Evolutionary conservation across 495 filamentous ascomycete genomes (phyloP), one percentile per base, ranked within the genome.

Genomic region (Articulospora tetracladia): DNA sequence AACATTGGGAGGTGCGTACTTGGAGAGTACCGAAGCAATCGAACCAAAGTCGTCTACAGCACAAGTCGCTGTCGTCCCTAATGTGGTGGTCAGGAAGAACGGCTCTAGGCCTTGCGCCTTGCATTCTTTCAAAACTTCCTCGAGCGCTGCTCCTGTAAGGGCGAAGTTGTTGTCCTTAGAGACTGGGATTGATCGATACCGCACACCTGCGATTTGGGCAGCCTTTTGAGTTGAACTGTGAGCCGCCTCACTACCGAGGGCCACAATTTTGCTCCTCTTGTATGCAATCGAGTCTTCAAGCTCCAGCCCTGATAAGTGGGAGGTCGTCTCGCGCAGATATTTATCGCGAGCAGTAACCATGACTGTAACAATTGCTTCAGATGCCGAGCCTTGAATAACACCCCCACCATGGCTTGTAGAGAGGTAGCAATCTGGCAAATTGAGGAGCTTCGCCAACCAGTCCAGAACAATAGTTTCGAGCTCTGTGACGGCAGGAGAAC

Each of bases 381-480:
- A 91, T 2, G 94, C 93, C 26, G 88, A 94, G 60, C 93, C 92
- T 71, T 98, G 94, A 62, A 98, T 96, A 19, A 98, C 93, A 10
- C 94, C 94, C 26, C 75, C 75, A 53, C 81, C 89, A 59, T 87
- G 78, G 0, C 86, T 87, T 0, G 85, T 86, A 26, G 89, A 94
- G 19, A 92, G 75, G 68, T 88, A 97, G 67, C 86, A 89, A 11
- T 78, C 71, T 0, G 93, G 92, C 15, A 98, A 77, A 15, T 72
- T 81, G 34, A 97, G 72, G 13, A 90, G 75, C 63, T 87, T 82
- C 23, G 87, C 90, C 19, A 98, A 73, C 93, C 93, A 98, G 73
- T 97, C 94, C 62, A 98, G 81, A 30, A 96, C 88, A 48, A 96
- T 84, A 0, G 94, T 97, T 76, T 98, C 94, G 47, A 98, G 80